Evolutionary conservation across 345 rosid species (phyloP), one percentile per base, ranked within the genome.

Genomic region (Microcos paniculata): DNA sequence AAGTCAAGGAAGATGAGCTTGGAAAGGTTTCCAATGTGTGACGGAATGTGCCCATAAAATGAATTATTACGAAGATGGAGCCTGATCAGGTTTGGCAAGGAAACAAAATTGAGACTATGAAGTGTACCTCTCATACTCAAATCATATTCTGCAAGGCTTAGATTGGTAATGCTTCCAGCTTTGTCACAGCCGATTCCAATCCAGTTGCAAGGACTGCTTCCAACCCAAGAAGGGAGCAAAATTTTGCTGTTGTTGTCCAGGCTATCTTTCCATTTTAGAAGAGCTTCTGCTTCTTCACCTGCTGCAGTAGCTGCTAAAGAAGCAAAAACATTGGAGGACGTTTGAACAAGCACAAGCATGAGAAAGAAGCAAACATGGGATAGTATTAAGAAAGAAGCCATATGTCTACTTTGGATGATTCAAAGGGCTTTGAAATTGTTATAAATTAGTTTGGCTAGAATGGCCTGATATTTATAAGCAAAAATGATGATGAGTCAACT

Each of bases 41-140:
- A 15, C 11, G 84, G 80, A 53, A 84, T 72, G 74, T 31, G 12
- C 11, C 84, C 84, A 1, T 59, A 80, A 7, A 81, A 43, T 3
- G 62, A 78, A 52, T 78, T 76, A 16, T 71, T 56, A 4, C 0
- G 4, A 18, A 80, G 62, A 3, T 31, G 8, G 4, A 76, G 69
- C 0, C 21, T 3, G 7, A 14, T 19, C 51, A 83, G 49, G 45
- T 68, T 43, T 0, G 76, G 77, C 52, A 84, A 73, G 9, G 33
- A 70, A 8, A 62, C 35, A 70, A 84, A 79, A 48, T 61, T 8
- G 23, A 80, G 77, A 21, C 52, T 19, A 0, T 83, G 49, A 18
- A 80, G 71, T 4, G 65, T 80, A 68, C 78, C 84, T 3, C 0
- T 46, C n/a, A n/a, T n/a, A n/a, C n/a, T n/a, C 8, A 81, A 13